These are phyloP conservation scores for Prillingera fragicola DNA, from an alignment of 1,284 basidiomycete genomes.

Conservation along the genomic window DNA sequence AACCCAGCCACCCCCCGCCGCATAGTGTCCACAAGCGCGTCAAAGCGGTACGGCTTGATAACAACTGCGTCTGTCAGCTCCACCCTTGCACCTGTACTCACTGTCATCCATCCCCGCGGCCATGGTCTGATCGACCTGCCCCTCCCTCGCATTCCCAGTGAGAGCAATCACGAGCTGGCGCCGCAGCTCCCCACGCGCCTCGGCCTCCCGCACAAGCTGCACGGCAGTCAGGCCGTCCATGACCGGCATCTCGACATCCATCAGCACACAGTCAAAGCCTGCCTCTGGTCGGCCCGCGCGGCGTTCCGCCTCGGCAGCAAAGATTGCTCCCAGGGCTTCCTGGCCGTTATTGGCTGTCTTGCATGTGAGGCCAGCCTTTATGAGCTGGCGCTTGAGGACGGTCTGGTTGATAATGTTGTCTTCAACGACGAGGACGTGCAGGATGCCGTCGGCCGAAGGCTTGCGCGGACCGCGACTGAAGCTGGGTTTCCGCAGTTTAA, in stretches of 20 bases:
- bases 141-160: slow-evolving; percentile 29
- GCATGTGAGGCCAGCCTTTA: slow-evolving; percentile 40
- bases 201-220: slow-evolving; percentile 26
- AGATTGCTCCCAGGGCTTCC: slow-evolving; percentile 40
- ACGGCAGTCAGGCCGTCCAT: slow-evolving; percentile 41
- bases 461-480: neutral
- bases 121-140: slow-evolving; percentile 25
- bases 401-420: slow-evolving; percentile 51
- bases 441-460: neutral
- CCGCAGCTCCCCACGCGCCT: slow-evolving; percentile 18
- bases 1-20: too few species aligned
- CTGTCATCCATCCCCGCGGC: slow-evolving; percentile 32
- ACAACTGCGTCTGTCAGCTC: too few species aligned
- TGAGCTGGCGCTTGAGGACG: slow-evolving; percentile 47
- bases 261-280: slow-evolving; percentile 28
- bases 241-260: slow-evolving; percentile 42
- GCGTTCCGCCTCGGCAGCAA: slow-evolving; percentile 14
- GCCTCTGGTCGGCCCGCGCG: slow-evolving; percentile 16
- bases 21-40: slow-evolving; percentile 34
- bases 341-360: slow-evolving; percentile 46
- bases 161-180: slow-evolving; percentile 20
- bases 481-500: slow-evolving; percentile 4
- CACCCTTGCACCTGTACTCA: too few species aligned
- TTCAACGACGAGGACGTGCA: slow-evolving; percentile 41
- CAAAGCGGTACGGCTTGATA: slow-evolving; percentile 36